A percentile compares a stretch with the other conserved stretches of the same genome.
These are phyloP conservation scores for Mortierella sp. DNA, from an alignment of 371 early-diverging fungal species.

Conservation along the genomic window DNA sequence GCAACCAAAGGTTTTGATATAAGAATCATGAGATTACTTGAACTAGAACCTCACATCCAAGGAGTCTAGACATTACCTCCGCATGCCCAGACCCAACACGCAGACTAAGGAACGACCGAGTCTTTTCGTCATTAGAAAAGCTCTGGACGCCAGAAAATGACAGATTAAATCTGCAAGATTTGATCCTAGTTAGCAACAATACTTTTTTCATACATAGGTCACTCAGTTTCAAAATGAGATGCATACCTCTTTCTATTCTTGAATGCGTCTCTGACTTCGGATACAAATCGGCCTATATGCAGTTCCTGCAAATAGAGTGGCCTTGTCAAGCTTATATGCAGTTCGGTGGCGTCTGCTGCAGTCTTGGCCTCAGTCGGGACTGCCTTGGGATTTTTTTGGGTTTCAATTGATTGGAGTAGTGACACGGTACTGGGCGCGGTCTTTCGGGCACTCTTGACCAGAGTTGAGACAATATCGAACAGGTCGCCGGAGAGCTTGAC, in stretches of 20 bases:
- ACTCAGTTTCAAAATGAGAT: not conserved
- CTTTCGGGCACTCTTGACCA: conserved; percentile 24
- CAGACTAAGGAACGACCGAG: conserved; percentile 49
- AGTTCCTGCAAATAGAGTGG: conserved; percentile 43
- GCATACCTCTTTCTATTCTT: conserved; percentile 30
- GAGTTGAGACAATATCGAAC: conserved; percentile 30
- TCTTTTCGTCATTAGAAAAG: conserved; percentile 48
- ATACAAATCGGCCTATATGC: conserved; percentile 34
- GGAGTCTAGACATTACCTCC: conserved; percentile 22
- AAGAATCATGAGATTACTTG: not conserved
- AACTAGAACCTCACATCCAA: not conserved
- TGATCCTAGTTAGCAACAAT: not conserved
- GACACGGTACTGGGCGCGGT: conserved; percentile 25
- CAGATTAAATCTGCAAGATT: conserved; percentile 26
- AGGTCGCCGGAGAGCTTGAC: conserved; percentile 40
- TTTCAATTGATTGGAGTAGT: conserved; percentile 31
- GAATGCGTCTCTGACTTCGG: conserved; percentile 38
- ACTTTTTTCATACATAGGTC: not conserved
- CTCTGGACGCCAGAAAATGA: conserved; percentile 48
- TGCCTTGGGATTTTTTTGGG: conserved; percentile 7
- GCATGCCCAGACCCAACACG: conserved; percentile 52
- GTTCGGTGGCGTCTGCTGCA: conserved; percentile 37
- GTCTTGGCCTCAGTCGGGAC: conserved; percentile 15
- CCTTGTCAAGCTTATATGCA: conserved; percentile 49
- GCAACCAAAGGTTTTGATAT: not conserved